These are phyloP conservation scores for Colletotrichum cuscutae DNA, from an alignment of 2,329 filamentous ascomycete genomes.

Conservation along the genomic window DNA sequence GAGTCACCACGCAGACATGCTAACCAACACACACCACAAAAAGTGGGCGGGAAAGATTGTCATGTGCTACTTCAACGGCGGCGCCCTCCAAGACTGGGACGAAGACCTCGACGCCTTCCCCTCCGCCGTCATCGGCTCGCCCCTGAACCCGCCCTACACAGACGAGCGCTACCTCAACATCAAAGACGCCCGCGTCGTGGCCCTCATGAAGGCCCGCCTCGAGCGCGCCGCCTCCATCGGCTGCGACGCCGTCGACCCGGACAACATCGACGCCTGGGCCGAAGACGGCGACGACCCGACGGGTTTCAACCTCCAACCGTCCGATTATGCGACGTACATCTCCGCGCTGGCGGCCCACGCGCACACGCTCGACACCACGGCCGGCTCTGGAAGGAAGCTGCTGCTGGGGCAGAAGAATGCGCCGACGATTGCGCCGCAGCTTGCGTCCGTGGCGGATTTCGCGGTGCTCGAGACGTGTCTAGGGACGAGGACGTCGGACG, in stretches of 20 bases:
- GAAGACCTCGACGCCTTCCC: conserved; percentile 38
- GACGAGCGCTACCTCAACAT: conserved; percentile 45
- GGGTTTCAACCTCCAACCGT: conserved; percentile 42
- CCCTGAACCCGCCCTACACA: conserved; percentile 40
- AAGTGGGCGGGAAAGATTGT: conserved; percentile 42
- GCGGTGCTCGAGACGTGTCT: conserved; percentile 49
- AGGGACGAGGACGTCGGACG: conserved; percentile 29
- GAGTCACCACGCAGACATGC: no score
- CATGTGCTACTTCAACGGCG: conserved; percentile 48
- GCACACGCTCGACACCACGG: conserved; percentile 41
- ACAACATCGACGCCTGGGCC: conserved; percentile 47
- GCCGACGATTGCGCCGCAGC: conserved; percentile 39
- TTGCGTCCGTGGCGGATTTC: conserved; percentile 44
- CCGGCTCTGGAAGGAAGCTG: conserved; percentile 38
- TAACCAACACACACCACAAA: not conserved
- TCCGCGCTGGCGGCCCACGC: conserved; percentile 43
- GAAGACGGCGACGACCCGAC: conserved; percentile 40
- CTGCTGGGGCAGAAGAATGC: conserved; percentile 49
- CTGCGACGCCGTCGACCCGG: conserved; percentile 48
- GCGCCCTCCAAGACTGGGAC: conserved; percentile 44
- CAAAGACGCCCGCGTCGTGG: conserved; percentile 38
- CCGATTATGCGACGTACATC: conserved; percentile 44
- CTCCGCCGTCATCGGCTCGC: conserved; percentile 38
- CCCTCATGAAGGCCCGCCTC: conserved; percentile 45
- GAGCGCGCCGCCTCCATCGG: conserved; percentile 41